A percentile compares a stretch with the other conserved stretches of the same genome.
Conservation (phyloP, 768 basidiomycete genomes). For the Russula virescens region DNA sequence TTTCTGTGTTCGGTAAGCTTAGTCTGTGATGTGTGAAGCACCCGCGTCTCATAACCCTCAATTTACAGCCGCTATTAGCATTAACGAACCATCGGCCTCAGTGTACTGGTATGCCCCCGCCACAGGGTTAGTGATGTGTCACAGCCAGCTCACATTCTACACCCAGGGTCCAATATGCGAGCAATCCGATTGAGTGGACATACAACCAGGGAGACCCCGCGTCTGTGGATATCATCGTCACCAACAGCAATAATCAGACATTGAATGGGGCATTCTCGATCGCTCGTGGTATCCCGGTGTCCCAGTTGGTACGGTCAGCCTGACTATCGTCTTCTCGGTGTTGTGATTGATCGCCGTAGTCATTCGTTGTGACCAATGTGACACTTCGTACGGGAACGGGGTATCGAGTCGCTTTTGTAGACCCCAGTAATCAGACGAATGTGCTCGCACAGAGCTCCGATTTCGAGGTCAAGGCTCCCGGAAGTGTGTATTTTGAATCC, state of each 20-base stretch:
- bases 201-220: constrained; percentile 31
- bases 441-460: constrained; percentile 31
- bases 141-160: neutral
- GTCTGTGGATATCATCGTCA: constrained; percentile 32
- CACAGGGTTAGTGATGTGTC: neutral
- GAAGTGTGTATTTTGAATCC: constrained; percentile 32
- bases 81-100: constrained; percentile 29
- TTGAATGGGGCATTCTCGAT: constrained; percentile 38
- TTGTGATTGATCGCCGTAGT: constrained; percentile 23
- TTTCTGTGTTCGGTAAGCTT: constrained; percentile 26
- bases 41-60: neutral
- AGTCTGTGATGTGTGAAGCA: neutral
- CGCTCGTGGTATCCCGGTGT: constrained; percentile 30
- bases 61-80: constrained; percentile 29
- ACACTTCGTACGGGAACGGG: constrained; percentile 29
- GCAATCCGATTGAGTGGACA: constrained; percentile 35
- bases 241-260: constrained; percentile 30
- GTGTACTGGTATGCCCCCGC: constrained; percentile 30
- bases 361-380: constrained; percentile 33
- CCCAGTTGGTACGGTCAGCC: constrained; percentile 25
- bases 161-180: constrained; percentile 33
- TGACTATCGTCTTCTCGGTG: constrained; percentile 7
- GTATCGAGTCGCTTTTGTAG: constrained; percentile 36
- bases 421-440: constrained; percentile 30
- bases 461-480: constrained; percentile 35